Evolutionary conservation across 768 basidiomycete species (phyloP), one percentile per base, ranked within the genome.

Genomic region (Gymnopilus dilepis): DNA sequence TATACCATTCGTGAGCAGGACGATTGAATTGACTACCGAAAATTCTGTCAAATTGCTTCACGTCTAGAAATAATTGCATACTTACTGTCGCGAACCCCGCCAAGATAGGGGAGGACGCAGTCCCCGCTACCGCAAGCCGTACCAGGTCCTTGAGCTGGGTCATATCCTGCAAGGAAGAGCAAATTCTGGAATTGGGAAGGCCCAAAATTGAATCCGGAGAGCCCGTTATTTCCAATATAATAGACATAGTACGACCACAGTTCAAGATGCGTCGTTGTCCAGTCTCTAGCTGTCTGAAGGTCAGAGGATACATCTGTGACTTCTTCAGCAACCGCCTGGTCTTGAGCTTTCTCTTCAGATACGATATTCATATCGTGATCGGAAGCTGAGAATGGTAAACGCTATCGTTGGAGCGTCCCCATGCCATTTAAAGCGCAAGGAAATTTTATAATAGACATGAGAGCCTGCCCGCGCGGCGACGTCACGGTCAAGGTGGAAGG

Each of bases 171-270:
- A 11, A 88, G 78, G 67, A 83, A 90, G 31, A 91, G 80, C 53
- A 90, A 73, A 69, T 90, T 90, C 70, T 90, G 88, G 72, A 90
- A 90, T 66, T 90, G 88, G 8, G 87, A 88, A 0, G 89, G 89
- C 4, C 87, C 89, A 70, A 87, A 88, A 66, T 88, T 89, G 79
- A 88, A 86, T 6, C 86, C 88, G 1, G 86, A 83, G 28, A 90
- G 74, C 7, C 89, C 89, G 53, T 84, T 90, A 61, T 90, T 90
- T 31, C 88, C 89, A 37, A 86, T 68, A 56, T 85, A 88, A 62
- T 85, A 88, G 26, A 86, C 66, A 71, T 87, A 88, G 70, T 85
- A 86, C 1, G 84, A 75, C 84, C 83, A 86, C 21, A 87, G 78
- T 64, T 87, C 86, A 6, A 66, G 65, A 15, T 78, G 80, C 15